These are phyloP conservation scores for Trypanosoma theileri DNA, from an alignment of 208 protist species.

Conservation along the genomic window DNA sequence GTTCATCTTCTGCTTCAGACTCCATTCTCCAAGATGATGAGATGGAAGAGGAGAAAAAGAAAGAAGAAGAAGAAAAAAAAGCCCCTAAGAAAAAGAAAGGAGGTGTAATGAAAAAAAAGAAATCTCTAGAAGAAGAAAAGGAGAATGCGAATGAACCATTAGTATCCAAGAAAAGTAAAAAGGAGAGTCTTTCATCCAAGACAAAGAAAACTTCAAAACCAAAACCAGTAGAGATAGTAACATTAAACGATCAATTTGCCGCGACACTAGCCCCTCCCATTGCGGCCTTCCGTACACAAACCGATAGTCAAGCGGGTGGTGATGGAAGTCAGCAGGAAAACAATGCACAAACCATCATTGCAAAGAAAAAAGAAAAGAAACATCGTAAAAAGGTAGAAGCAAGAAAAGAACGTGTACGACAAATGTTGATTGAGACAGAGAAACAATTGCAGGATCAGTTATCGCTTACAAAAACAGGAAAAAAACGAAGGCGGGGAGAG, in stretches of 20 bases:
- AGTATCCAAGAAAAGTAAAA: no score
- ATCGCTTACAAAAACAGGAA: constrained; percentile 27
- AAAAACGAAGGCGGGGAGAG: constrained; percentile 23
- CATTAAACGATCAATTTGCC: constrained; percentile 29
- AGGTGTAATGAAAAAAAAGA: constrained; percentile 2
- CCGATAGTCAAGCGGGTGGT: neutral
- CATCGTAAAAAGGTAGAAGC: constrained; percentile 65
- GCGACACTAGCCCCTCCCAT: constrained; percentile 20
- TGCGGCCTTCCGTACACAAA: constrained; percentile 13
- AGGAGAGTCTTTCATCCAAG: neutral
- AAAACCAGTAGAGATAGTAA: neutral
- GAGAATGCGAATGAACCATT: neutral
- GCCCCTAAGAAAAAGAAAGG: constrained; percentile 5
- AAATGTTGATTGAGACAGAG: constrained; percentile 42
- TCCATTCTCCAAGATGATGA: neutral
- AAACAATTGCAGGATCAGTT: constrained; percentile 40
- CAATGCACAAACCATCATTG: constrained; percentile 60
- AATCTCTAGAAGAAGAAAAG: neutral
- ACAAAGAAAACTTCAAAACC: constrained; percentile 19
- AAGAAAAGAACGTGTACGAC: constrained; percentile 44
- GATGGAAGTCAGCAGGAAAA: neutral
- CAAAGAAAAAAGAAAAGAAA: constrained; percentile 83
- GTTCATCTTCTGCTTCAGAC: no score
- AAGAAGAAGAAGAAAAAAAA: constrained; percentile 18
- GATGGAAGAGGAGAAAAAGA: neutral